Percentiles rank a stretch among this genome's conserved stretches.
Evolutionary conservation across 2,329 filamentous ascomycete species (phyloP).

Genomic region (Zymoseptoria crescenta): DNA sequence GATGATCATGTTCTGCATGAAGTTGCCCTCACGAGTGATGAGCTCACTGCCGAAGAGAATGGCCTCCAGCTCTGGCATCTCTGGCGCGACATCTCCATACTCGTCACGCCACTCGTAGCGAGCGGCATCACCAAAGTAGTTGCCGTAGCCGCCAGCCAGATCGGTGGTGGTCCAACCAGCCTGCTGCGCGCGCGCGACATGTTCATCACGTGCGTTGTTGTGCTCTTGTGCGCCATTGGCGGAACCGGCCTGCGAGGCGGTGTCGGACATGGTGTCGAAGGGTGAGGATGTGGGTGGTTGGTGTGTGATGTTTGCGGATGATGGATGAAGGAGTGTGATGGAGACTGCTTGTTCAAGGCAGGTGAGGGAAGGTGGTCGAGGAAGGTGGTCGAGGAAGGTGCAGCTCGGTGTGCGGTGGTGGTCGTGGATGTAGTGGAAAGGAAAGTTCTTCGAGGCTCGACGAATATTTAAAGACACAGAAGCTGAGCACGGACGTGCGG

Average conservation of each 20-base stretch:
- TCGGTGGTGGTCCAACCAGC: constrained; percentile 24
- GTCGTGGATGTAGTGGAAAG: constrained; percentile 14
- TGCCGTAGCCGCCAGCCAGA: constrained; percentile 12
- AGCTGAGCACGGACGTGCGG: neutral
- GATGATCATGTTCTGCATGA: constrained; percentile 51
- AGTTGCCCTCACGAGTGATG: constrained; percentile 52
- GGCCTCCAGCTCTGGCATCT: constrained; percentile 60
- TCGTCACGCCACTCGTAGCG: constrained; percentile 83
- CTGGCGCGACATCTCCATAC: constrained; percentile 75
- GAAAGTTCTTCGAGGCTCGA: constrained; percentile 1
- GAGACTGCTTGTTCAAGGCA: constrained; percentile 2
- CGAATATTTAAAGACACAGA: neutral
- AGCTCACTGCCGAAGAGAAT: constrained; percentile 59
- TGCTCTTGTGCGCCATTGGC: neutral
- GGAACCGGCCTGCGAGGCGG: neutral
- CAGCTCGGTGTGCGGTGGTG: neutral
- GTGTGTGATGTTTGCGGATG: neutral
- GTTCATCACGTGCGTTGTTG: neutral
- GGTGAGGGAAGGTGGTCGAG: neutral
- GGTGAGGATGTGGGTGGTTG: neutral
- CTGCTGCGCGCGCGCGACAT: constrained; percentile 7
- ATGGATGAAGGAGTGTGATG: constrained; percentile 38
- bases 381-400: neutral
- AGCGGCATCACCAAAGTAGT: constrained; percentile 50
- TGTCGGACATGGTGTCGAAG: neutral